phyloP scores from a whole-genome alignment of 306 rosid species.

The Astragalus glycyphyllos region DNA sequence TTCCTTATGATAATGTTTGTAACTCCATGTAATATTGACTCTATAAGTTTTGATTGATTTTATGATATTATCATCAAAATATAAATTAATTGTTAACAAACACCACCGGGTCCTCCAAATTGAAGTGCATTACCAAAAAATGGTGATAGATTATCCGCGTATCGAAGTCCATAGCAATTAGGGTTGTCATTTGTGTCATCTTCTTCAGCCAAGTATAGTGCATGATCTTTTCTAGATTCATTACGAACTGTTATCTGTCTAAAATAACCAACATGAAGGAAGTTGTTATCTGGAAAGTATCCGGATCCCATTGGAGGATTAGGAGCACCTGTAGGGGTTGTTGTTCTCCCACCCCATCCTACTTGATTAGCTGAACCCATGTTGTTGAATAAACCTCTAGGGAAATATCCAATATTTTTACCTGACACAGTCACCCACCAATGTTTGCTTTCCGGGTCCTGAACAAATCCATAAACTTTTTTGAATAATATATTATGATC shows the following conservation, averaged over 20 bases:
- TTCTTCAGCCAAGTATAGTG: rapidly evolving
- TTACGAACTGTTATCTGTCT: not conserved
- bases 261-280: not conserved
- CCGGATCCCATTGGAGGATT: slow-evolving; percentile 37
- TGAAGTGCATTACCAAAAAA: not conserved
- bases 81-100: not conserved
- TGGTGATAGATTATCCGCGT: not conserved
- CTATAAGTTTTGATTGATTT: too few relatives aligned
- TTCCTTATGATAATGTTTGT: too few relatives aligned
- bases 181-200: rapidly evolving
- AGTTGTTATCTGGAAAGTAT: not conserved
- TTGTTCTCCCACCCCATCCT: slow-evolving; percentile 37
- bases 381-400: not conserved
- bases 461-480: not conserved
- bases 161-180: not conserved
- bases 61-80: not conserved
- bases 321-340: not conserved
- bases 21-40: not conserved
- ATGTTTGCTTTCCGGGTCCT: not conserved
- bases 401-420: slow-evolving; percentile 16
- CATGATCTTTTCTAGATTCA: not conserved
- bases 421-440: not conserved
- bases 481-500: not conserved
- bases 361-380: not conserved
- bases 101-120: slow-evolving; percentile 8